Evolutionary conservation across 345 rosid species (phyloP).

Genomic region (Salix caprea): DNA sequence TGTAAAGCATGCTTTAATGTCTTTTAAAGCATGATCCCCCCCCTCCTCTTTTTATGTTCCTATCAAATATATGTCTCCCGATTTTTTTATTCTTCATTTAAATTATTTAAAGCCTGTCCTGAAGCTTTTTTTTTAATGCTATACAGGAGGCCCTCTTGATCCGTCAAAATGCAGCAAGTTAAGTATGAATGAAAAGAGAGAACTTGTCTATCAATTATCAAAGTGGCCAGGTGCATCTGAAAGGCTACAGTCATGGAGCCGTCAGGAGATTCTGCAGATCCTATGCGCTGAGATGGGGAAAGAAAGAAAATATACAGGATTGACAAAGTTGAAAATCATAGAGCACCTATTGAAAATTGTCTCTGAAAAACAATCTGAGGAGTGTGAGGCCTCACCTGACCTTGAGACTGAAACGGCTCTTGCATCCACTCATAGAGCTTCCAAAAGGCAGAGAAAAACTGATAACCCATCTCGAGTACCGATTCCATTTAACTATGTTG

Average conservation of each 20-base stretch:
- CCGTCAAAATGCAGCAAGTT: conserved; percentile 28
- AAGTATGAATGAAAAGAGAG: conserved; percentile 77
- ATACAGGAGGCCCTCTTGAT: conserved; percentile 18
- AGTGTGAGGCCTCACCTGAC: conserved; percentile 31
- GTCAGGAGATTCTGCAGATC: conserved; percentile 86
- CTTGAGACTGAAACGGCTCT: conserved; percentile 37
- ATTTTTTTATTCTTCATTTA: not conserved
- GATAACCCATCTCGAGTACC: conserved; percentile 58
- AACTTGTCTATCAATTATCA: conserved; percentile 72
- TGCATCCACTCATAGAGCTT: conserved; percentile 27
- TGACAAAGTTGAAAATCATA: conserved; percentile 82
- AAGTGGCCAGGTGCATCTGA: conserved; percentile 65
- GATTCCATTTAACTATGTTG: conserved; percentile 27
- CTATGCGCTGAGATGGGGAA: conserved; percentile 95
- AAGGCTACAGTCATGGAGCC: conserved; percentile 83
- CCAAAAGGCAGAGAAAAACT: conserved; percentile 66
- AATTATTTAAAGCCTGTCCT: not conserved
- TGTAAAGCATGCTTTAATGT: not conserved
- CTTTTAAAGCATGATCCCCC: not conserved
- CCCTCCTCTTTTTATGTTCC: not conserved
- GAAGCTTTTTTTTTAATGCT: not conserved
- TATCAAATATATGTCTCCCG: not conserved
- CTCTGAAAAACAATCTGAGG: conserved; percentile 57
- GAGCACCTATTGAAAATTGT: conserved; percentile 78
- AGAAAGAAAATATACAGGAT: conserved; percentile 95